phyloP scores from a whole-genome alignment of 257 asterid genomes.

The Anisodus tanguticus region DNA sequence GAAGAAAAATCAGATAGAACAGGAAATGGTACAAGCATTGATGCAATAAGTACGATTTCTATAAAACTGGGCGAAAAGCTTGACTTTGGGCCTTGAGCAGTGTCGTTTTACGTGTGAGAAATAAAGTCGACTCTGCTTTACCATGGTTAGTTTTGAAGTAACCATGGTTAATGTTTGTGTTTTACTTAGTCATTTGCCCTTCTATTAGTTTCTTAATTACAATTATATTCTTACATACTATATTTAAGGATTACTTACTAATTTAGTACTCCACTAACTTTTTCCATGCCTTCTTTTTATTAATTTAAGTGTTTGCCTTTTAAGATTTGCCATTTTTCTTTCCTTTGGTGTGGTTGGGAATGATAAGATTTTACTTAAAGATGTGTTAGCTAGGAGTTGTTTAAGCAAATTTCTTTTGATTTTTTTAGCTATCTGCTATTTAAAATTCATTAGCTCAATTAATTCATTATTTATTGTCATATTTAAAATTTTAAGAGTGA shows the following conservation, averaged over 20 bases:
- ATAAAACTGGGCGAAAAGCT: not conserved
- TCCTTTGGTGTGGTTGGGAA: not conserved
- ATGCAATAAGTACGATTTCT: conserved; percentile 41
- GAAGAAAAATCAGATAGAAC: too few relatives aligned
- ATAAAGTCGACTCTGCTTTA: conserved; percentile 46
- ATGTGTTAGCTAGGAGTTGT: not conserved
- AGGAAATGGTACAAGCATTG: conserved; percentile 42
- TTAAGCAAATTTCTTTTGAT: not conserved
- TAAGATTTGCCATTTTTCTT: not conserved
- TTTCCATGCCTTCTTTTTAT: too few relatives aligned
- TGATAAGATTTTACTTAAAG: conserved; percentile 2
- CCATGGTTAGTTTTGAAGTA: conserved; percentile 34
- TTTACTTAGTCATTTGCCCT: not conserved
- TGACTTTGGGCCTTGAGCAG: conserved; percentile 12
- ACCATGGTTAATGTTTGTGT: conserved; percentile 38
- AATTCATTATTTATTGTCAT: too few relatives aligned
- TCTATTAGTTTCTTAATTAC: conserved; percentile 31
- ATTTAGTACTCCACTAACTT: too few relatives aligned
- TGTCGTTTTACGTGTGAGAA: conserved; percentile 28
- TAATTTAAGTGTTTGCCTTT: not conserved
- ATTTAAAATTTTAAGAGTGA: too few relatives aligned
- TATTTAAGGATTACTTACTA: not conserved
- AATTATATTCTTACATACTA: conserved; percentile 29
- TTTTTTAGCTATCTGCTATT: not conserved
- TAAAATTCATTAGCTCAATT: not conserved